Evolutionary conservation across 2,329 filamentous ascomycete species (phyloP).

Genomic region (Pseudogymnoascus sp.): DNA sequence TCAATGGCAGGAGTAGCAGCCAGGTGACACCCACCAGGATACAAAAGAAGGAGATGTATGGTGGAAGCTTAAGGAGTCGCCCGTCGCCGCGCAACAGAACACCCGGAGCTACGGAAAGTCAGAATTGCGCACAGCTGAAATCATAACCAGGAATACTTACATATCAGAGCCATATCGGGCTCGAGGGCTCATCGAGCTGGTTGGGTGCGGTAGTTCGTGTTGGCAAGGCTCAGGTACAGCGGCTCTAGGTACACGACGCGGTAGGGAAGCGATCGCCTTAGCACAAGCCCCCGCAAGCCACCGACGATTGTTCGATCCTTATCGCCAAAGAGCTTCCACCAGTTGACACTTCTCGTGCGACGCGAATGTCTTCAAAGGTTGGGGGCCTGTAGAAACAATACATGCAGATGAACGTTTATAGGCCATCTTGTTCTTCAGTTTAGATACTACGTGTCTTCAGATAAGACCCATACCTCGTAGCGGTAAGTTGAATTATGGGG

Average conservation of each 20-base stretch:
- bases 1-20: constrained; percentile 81
- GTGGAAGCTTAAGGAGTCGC: constrained; percentile 73
- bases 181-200: constrained; percentile 2
- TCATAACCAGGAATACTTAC: neutral
- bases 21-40: constrained; percentile 80
- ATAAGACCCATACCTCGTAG: neutral
- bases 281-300: neutral
- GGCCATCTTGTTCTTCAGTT: neutral
- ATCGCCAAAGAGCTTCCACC: neutral
- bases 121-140: constrained; percentile 1
- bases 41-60: constrained; percentile 79
- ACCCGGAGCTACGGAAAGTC: constrained; percentile 39
- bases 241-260: neutral
- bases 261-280: constrained; percentile 1
- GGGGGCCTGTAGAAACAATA: neutral
- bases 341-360: neutral
- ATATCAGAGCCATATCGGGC: constrained; percentile 15
- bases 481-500: neutral
- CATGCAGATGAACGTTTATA: neutral
- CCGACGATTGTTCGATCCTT: neutral
- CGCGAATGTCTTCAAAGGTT: neutral
- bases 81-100: constrained; percentile 72
- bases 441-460: neutral
- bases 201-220: neutral
- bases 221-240: neutral